A percentile compares a stretch with the other conserved stretches of the same genome.
phyloP scores from a whole-genome alignment of 2,329 filamentous ascomycete species.

The Podosphaera aphanis region DNA sequence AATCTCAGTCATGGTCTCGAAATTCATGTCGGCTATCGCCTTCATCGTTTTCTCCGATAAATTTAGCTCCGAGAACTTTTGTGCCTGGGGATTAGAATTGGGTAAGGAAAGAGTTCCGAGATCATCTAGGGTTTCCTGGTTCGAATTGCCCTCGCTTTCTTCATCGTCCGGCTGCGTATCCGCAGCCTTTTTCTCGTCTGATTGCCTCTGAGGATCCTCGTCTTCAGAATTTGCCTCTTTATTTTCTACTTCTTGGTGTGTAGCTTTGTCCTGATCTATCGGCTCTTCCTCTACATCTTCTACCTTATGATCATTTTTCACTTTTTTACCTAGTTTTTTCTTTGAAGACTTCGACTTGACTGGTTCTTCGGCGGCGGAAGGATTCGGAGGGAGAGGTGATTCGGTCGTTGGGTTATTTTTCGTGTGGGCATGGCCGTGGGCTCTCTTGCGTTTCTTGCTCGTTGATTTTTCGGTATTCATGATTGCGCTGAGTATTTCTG shows the following conservation, averaged over 20 bases:
- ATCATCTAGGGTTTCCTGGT: constrained; percentile 6
- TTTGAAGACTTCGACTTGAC: constrained; percentile 9
- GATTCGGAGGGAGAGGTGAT: constrained; percentile 4
- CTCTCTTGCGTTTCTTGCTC: constrained; percentile 17
- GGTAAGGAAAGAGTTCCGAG: constrained; percentile 9
- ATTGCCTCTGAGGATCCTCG: constrained; percentile 11
- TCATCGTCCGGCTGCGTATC: background rate
- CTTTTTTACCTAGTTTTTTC: constrained; percentile 15
- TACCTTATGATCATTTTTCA: constrained; percentile 17
- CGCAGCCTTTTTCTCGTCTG: constrained; percentile 5
- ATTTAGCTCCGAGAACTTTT: constrained; percentile 34
- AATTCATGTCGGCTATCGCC: constrained; percentile 55
- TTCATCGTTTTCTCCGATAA: constrained; percentile 74
- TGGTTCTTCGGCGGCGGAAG: constrained; percentile 2
- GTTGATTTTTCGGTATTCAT: constrained; percentile 12
- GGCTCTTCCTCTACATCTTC: constrained; percentile 12
- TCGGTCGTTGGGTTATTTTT: constrained; percentile 4
- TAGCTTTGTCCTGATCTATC: background rate
- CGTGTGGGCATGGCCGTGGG: constrained; percentile 11
- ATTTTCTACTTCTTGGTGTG: constrained; percentile 5
- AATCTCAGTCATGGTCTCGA: constrained; percentile 88
- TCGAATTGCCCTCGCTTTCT: constrained; percentile 1
- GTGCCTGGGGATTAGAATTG: constrained; percentile 5
- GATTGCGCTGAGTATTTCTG: no score
- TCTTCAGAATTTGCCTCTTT: constrained; percentile 14